Evolutionary conservation across 2,329 filamentous ascomycete species (phyloP).

Genomic region (Elsinoe batatas): DNA sequence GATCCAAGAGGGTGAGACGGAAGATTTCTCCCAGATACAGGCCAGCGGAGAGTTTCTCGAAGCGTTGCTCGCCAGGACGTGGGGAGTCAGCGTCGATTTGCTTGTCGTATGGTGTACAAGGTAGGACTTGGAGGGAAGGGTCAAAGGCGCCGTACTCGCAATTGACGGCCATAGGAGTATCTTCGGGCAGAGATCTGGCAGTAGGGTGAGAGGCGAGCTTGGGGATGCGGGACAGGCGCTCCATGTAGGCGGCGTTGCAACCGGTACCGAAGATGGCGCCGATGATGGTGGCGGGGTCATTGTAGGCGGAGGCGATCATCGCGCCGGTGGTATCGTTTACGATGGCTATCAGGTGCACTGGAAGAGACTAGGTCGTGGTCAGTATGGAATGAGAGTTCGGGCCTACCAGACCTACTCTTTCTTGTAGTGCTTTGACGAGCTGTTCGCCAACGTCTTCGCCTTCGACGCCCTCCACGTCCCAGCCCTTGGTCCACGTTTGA

Average conservation of each 20-base stretch:
- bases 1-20: slow-evolving; percentile 73
- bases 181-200: slow-evolving; percentile 65
- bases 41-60: slow-evolving; percentile 97
- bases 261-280: slow-evolving; percentile 92
- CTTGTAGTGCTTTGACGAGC: slow-evolving; percentile 68
- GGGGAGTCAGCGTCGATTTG: slow-evolving; percentile 86
- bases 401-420: slow-evolving; percentile 44
- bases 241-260: slow-evolving; percentile 92
- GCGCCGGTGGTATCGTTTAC: slow-evolving; percentile 94
- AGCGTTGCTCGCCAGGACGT: slow-evolving; percentile 84
- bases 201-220: slow-evolving; percentile 51
- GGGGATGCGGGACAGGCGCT: slow-evolving; percentile 67
- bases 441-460: slow-evolving; percentile 83
- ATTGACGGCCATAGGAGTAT: slow-evolving; percentile 90
- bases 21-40: slow-evolving; percentile 93
- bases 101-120: slow-evolving; percentile 75
- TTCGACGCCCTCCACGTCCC: slow-evolving; percentile 87
- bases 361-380: slow-evolving; percentile 52
- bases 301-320: slow-evolving; percentile 81
- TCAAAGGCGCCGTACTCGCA: slow-evolving; percentile 98
- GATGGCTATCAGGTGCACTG: slow-evolving; percentile 73
- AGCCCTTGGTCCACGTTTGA: slow-evolving; percentile 95
- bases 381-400: not conserved
- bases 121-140: slow-evolving; percentile 83
- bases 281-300: slow-evolving; percentile 72